Base-by-base conservation (phyloP, 2,329 filamentous ascomycete genomes). In the Colletotrichum siamense region DNA sequence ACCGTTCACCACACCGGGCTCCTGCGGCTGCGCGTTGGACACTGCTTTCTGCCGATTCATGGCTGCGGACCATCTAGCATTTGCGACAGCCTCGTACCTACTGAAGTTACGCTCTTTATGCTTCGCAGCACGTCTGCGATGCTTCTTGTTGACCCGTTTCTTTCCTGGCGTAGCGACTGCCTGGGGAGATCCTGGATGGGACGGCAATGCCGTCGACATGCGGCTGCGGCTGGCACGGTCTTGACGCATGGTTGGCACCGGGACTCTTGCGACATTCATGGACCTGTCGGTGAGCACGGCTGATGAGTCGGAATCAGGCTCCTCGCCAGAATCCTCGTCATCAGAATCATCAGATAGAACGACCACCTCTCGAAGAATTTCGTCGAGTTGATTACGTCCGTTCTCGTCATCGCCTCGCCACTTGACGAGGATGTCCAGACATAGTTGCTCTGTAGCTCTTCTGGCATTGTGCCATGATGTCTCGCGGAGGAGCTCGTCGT, bases 401-500 rank as follows among this genome's bases (percentile, higher is more conserved):
- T 90, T 93, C 82, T 94, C 92, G 82, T 94, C 92, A 79, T 94
- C 92, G 71, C 92, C 92, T 85, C 92, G 92, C 92, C 92, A 94
- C 89, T 93, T 93, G 87, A 93, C 90, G 82, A 94, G 89, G 69
- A 92, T 87, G 79, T 93, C 92, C 62, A 94, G 85, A 78, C 92
- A 94, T 16, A 92, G 85, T 36, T 87, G 83, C 79, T 93, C 91
- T 61, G 93, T 91, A 55, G 88, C 88, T 83, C 89, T 92, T 77
- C 92, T 88, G 69, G 92, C 91, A 80, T 91, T 91, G 67, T 87
- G 84, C 87, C 91, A 93, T 22, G 84, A 86, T 7, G 90, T 91
- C 80, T 93, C 90, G 79, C 83, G 89, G 18, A 93, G 84, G 22
- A 94, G 85, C 73, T 89, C 82, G 80, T 94, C 92, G 84, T 94